Evolutionary conservation across 2,329 filamentous ascomycete genomes (phyloP).

Genomic region (Cryphonectria carpinicola): DNA sequence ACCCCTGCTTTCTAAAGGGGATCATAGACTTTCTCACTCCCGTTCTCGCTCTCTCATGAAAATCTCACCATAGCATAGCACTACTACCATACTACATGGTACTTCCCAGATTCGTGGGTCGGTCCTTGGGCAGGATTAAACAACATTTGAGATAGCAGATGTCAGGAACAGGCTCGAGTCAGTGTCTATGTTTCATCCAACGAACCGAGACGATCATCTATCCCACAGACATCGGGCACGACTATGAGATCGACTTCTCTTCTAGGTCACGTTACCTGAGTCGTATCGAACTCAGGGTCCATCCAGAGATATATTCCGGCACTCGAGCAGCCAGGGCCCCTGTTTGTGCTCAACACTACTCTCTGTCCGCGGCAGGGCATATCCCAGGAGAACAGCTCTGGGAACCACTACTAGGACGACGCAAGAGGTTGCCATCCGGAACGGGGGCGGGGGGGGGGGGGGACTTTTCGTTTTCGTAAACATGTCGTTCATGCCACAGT

Average conservation of each 20-base stretch:
- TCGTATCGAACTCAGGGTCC: neutral
- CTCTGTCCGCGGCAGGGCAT: neutral
- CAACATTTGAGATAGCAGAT: neutral
- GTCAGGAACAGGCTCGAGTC: neutral
- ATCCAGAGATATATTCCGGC: neutral
- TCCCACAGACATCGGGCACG: neutral
- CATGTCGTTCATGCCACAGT: too few relatives aligned
- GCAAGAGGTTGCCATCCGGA: neutral
- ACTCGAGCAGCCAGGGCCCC: neutral
- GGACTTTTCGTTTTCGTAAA: neutral
- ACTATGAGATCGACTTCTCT: neutral
- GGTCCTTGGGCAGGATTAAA: neutral
- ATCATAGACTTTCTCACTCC: neutral
- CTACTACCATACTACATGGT: too few relatives aligned
- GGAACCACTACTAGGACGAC: neutral
- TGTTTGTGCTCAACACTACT: neutral
- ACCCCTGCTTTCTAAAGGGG: neutral
- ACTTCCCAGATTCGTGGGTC: neutral
- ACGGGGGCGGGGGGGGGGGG: neutral
- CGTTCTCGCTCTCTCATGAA: neutral
- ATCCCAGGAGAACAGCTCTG: neutral
- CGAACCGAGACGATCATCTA: neutral
- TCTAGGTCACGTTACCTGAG: slow-evolving; percentile 3
- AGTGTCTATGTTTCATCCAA: neutral
- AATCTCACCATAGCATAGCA: neutral